These are phyloP conservation scores for Fusarium agapanthi DNA, from an alignment of 2,329 filamentous ascomycete genomes.

Conservation along the genomic window DNA sequence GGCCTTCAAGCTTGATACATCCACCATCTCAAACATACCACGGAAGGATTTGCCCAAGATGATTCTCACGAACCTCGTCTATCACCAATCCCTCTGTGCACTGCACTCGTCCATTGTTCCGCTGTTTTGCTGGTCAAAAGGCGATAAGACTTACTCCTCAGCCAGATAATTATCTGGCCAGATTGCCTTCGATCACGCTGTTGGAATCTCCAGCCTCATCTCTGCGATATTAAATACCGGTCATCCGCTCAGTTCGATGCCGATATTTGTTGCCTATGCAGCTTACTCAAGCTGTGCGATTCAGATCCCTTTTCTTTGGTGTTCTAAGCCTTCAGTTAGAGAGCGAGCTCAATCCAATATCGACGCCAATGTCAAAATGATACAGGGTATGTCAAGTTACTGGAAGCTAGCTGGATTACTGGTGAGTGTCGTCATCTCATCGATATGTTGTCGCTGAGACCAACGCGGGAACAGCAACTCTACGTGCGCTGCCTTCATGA, in stretches of 20 bases:
- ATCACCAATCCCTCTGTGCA: neutral
- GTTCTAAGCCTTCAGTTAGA: neutral
- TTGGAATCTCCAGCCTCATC: neutral
- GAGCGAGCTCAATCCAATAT: neutral
- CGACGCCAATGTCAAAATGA: neutral
- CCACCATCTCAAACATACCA: rapidly evolving
- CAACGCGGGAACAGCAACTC: neutral
- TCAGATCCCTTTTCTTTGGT: constrained; percentile 1
- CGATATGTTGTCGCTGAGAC: rapidly evolving
- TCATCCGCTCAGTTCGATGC: rapidly evolving
- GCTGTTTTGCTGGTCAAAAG: neutral
- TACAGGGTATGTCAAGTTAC: neutral
- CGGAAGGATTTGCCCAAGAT: neutral
- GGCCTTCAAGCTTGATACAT: neutral
- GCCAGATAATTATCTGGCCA: neutral
- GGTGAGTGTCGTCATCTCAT: rapidly evolving
- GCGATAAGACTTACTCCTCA: neutral
- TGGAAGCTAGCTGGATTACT: neutral
- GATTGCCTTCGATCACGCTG: neutral
- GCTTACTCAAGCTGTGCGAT: neutral
- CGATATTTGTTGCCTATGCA: neutral
- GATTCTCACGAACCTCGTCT: neutral
- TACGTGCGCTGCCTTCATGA: neutral
- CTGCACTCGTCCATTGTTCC: neutral
- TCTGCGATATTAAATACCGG: rapidly evolving